Evolutionary conservation across 2,329 filamentous ascomycete species (phyloP).

Genomic region (Ophiosphaerella korrae): DNA sequence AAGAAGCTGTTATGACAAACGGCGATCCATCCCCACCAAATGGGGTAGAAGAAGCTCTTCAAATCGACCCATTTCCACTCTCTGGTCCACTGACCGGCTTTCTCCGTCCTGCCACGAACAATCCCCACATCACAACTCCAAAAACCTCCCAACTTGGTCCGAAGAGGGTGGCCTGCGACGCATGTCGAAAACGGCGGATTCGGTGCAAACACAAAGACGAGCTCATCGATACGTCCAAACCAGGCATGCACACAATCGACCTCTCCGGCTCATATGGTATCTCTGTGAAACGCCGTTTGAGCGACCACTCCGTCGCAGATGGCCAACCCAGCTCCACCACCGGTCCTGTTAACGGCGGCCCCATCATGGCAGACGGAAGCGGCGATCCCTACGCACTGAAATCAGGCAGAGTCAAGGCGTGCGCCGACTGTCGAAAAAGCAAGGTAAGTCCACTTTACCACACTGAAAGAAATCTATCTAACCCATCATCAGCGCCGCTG

Average conservation of each 20-base stretch:
- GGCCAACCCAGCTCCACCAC: conserved; percentile 19
- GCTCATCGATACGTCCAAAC: conserved; percentile 43
- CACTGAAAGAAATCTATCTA: not conserved
- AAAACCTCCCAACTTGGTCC: conserved; percentile 65
- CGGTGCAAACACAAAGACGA: conserved; percentile 68
- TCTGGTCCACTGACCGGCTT: conserved; percentile 39
- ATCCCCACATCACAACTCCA: conserved; percentile 53
- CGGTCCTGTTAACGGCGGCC: conserved; percentile 32
- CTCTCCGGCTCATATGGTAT: conserved; percentile 38
- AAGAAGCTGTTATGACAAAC: not conserved
- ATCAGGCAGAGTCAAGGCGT: conserved; percentile 67
- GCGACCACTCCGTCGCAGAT: conserved; percentile 35
- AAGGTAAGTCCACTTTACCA: conserved; percentile 50
- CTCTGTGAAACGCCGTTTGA: conserved; percentile 41
- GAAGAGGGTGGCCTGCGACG: conserved; percentile 66
- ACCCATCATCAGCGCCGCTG: conserved; percentile 62
- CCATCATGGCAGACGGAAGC: conserved; percentile 42
- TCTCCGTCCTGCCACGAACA: conserved; percentile 44
- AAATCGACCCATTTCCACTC: conserved; percentile 16
- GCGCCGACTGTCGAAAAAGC: conserved; percentile 69
- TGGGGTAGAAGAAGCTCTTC: conserved; percentile 15
- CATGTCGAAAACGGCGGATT: conserved; percentile 66
- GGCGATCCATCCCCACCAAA: conserved; percentile 18
- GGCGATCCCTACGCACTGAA: conserved; percentile 53
- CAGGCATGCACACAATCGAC: conserved; percentile 39